phyloP scores from a whole-genome alignment of 225 moss, liverwort and hornwort species.

The Straminergon stramineum region DNA sequence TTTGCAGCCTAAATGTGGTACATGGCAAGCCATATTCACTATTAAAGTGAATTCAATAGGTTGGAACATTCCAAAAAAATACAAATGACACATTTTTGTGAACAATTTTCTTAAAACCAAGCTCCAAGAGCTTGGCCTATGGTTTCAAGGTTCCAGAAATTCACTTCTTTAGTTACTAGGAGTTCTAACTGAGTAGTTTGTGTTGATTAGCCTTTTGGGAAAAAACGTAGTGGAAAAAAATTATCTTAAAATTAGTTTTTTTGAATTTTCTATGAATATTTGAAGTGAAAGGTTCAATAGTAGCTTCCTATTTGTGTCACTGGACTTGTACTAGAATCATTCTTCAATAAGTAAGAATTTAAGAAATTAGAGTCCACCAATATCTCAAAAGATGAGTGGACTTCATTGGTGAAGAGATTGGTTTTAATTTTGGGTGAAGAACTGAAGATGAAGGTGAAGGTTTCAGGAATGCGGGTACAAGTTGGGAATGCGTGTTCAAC shows the following conservation, averaged over 20 bases:
- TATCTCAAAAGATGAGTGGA: not conserved
- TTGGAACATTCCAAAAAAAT: too few relatives aligned
- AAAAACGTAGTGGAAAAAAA: too few relatives aligned
- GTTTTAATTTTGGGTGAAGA: not conserved
- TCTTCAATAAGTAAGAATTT: not conserved
- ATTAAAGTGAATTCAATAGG: too few relatives aligned
- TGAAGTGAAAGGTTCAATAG: fast-evolving
- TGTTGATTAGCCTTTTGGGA: not conserved
- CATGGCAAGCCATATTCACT: too few relatives aligned
- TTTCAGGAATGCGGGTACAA: not conserved
- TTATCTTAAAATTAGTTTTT: not conserved
- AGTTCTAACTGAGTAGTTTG: not conserved
- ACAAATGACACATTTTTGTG: too few relatives aligned
- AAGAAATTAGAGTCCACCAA: not conserved
- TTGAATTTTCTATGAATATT: not conserved
- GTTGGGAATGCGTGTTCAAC: not conserved
- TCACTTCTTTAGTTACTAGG: not conserved
- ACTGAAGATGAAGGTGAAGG: not conserved
- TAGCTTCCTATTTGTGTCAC: not conserved
- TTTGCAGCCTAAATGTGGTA: too few relatives aligned
- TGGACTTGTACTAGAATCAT: not conserved
- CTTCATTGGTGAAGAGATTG: not conserved
- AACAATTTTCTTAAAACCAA: too few relatives aligned
- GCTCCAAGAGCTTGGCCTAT: too few relatives aligned
- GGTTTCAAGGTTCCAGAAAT: not conserved